phyloP scores from a whole-genome alignment of 2,329 filamentous ascomycete genomes.

The Cercospora sp. region DNA sequence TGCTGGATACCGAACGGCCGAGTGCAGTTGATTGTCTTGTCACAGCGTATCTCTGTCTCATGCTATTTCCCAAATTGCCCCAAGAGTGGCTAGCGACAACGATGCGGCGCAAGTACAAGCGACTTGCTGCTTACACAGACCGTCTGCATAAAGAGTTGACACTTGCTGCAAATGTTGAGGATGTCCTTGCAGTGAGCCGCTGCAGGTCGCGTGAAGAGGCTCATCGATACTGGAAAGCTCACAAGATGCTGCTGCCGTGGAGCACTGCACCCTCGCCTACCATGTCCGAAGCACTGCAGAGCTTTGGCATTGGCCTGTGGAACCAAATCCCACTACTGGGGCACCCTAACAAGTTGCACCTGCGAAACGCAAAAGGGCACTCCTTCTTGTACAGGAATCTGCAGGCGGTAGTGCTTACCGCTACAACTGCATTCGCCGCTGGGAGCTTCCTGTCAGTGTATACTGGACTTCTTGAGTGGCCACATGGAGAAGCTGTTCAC shows the following conservation, averaged over 20 bases:
- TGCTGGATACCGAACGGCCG: constrained; percentile 55
- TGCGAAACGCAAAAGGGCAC: constrained; percentile 20
- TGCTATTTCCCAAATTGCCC: constrained; percentile 63
- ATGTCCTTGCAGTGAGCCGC: constrained; percentile 13
- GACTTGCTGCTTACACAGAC: constrained; percentile 42
- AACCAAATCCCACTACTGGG: constrained; percentile 30
- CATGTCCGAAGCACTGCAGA: constrained; percentile 15
- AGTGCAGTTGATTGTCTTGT: constrained; percentile 75
- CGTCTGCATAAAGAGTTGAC: constrained; percentile 35
- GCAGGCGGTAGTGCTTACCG: constrained; percentile 24
- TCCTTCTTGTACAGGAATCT: constrained; percentile 27
- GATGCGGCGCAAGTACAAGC: constrained; percentile 52
- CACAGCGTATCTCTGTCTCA: constrained; percentile 75
- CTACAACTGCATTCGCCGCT: constrained; percentile 23
- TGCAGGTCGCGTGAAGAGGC: constrained; percentile 10
- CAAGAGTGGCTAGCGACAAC: constrained; percentile 63
- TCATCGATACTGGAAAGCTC: constrained; percentile 2
- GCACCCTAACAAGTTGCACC: constrained; percentile 14
- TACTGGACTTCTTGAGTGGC: constrained; percentile 34
- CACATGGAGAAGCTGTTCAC: constrained; percentile 37
- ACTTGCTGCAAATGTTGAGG: constrained; percentile 30
- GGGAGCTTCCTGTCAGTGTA: constrained; percentile 27
- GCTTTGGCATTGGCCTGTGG: constrained; percentile 21
- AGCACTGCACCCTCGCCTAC: constrained; percentile 8
- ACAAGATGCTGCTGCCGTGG: constrained; percentile 33